Base-by-base conservation (phyloP, 2,329 filamentous ascomycete species). In the Penicillium sp. region DNA sequence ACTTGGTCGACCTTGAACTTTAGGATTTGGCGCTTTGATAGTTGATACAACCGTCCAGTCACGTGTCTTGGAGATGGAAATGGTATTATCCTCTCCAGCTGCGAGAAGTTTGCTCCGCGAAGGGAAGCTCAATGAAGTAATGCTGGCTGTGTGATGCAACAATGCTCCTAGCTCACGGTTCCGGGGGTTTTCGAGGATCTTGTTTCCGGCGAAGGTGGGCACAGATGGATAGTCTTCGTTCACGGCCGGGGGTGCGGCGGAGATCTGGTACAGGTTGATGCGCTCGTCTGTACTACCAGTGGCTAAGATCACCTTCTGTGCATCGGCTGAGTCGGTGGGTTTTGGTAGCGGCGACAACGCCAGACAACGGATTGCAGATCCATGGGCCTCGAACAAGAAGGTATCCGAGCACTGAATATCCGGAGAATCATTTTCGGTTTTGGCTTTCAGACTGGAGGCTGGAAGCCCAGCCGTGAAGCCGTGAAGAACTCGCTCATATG, bases 371-470 rank as follows among this genome's bases (percentile, higher is more conserved):
- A 99, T 89, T 4, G 93, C 86, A 11, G 91, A 95, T 49, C 83
- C 80, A 73, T 99, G 93, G 12, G 93, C 91, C 65, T 91, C 89
- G 80, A 99, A 96, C 49, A 99, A 81, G 70, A 99, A 99, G 0
- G 88, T 92, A 70, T 97, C 92, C 58, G 88, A 82, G 66, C 96
- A 97, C 43, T 84, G 78, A 46, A 84, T 76, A 13, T 77, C 65
- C 2, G 60, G 30, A 58, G 35, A 68, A 4, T 60, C 55, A 36
- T 54, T 42, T 45, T 62, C 49, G 44, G 65, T 56, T 41, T 61
- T 34, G 48, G 53, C 41, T 55, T 65, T 57, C 63, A 66, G 54
- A 11, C 53, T 49, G 10, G 55, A 51, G 13, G 63, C 54, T 19
- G 79, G 76, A 44, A 95, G 75, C 2, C 82, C 82, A n/a, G 87